Evolutionary conservation across 2,329 filamentous ascomycete genomes (phyloP), one percentile per base, ranked within the genome.

Genomic region (Aspergillus luchuensis): DNA sequence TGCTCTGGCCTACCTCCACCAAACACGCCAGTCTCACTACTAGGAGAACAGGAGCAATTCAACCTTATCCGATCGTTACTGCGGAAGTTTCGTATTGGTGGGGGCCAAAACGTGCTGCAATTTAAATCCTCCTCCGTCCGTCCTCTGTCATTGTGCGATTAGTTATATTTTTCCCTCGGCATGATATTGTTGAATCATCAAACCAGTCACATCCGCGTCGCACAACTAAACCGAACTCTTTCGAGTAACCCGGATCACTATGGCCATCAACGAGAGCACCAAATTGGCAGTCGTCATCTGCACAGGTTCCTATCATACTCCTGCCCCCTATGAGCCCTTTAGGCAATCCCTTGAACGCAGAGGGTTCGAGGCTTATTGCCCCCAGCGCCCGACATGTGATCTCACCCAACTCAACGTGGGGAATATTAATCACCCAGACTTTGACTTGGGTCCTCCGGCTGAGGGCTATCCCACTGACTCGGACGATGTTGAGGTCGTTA

Each of bases 341-440:
- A 10, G 72, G 3, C 58, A 69, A 2, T 63, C 63, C 5, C 56
- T 74, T 6, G 67, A 59, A 39, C 51, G 61, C 2, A 62, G 59
- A 2, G 68, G 69, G 0, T 71, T 74, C 10, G 70, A 74, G 21
- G 61, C 70, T 2, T 69, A 73, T 62, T 77, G 73, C 19, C 73
- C 74, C 15, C 74, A 76, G 38, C 66, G 74, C 6, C 70, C 74
- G 1, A 74, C 71, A 3, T 63, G 71, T 8, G 73, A 77, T 55
- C 66, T 95, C 11, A 85, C 87, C 17, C 76, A 74, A 8, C 81
- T 90, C 13, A 83, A 82, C 63, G 83, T 83, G 4, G 87, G 87
- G 0, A 43, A 59, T 8, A 2, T 50, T 2, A 21, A 50, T 43
- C 33, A 56, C 21, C 57, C 57, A 4, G 57, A 59, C 30, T 56